phyloP scores from a whole-genome alignment of 2,329 filamentous ascomycete genomes.

The Aspergillus tamarii region DNA sequence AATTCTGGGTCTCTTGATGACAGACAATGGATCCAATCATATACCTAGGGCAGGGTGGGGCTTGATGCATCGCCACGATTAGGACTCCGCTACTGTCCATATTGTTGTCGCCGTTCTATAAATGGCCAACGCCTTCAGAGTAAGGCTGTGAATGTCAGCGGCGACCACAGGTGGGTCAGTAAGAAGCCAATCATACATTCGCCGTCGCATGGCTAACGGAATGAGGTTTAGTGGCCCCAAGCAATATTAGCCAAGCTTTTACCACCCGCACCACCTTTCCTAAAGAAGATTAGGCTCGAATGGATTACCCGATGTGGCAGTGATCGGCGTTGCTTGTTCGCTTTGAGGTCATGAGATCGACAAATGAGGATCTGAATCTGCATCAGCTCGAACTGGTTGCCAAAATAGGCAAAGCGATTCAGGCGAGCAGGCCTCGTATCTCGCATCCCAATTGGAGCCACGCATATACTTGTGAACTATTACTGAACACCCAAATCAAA shows the following conservation, averaged over 20 bases:
- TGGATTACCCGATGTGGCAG: background rate
- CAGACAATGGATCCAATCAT: too few species aligned
- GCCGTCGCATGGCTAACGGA: too few species aligned
- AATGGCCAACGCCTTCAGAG: too few species aligned
- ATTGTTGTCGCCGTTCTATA: too few species aligned
- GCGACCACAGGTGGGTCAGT: too few species aligned
- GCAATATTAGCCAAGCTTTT: too few species aligned
- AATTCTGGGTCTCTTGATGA: fast-evolving
- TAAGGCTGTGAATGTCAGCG: too few species aligned
- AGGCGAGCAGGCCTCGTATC: background rate
- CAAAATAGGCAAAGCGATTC: background rate
- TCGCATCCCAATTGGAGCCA: background rate
- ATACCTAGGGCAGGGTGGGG: too few species aligned
- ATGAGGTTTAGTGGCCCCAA: too few species aligned
- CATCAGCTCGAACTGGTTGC: background rate
- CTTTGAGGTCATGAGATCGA: background rate
- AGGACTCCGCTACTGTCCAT: too few species aligned
- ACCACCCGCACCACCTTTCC: background rate
- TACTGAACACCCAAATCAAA: background rate
- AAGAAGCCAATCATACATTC: fast-evolving
- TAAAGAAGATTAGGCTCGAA: background rate
- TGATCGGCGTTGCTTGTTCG: background rate
- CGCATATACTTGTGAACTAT: background rate
- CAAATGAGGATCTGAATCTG: too few species aligned
- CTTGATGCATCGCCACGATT: too few species aligned